These are phyloP conservation scores for Venturia effusa DNA, from an alignment of 2,329 filamentous ascomycete genomes.

Conservation along the genomic window DNA sequence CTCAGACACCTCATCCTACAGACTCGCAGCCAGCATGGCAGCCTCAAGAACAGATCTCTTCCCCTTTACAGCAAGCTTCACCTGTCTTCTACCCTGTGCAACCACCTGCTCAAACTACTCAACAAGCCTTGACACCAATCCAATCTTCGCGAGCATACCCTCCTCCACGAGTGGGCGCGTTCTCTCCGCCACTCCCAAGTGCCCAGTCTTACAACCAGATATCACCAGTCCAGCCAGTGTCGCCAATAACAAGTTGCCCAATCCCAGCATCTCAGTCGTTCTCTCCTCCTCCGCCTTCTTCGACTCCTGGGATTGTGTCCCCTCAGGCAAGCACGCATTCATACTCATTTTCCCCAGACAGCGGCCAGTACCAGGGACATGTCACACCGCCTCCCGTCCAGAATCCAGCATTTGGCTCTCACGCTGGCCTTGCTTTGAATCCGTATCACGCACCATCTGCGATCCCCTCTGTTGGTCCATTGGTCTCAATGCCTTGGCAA, in stretches of 20 bases:
- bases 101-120: background rate
- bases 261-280: background rate
- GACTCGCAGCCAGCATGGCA: background rate
- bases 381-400: background rate
- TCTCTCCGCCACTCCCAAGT: background rate
- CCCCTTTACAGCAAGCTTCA: background rate
- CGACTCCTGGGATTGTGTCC: background rate
- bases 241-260: background rate
- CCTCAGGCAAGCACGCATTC: background rate
- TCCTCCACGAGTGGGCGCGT: background rate
- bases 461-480: background rate
- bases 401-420: background rate
- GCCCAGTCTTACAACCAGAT: background rate
- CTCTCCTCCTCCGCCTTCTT: background rate
- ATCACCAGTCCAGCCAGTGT: background rate
- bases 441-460: background rate
- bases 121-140: background rate
- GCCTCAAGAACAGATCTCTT: background rate
- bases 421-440: background rate
- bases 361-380: background rate
- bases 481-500: background rate
- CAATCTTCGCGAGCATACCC: background rate
- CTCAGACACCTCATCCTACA: background rate
- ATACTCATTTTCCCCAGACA: background rate
- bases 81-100: background rate